A percentile compares a stretch with the other conserved stretches of the same genome.
These are phyloP conservation scores for Starmerella bombicola DNA, from an alignment of 805 yeast species.

Conservation along the genomic window DNA sequence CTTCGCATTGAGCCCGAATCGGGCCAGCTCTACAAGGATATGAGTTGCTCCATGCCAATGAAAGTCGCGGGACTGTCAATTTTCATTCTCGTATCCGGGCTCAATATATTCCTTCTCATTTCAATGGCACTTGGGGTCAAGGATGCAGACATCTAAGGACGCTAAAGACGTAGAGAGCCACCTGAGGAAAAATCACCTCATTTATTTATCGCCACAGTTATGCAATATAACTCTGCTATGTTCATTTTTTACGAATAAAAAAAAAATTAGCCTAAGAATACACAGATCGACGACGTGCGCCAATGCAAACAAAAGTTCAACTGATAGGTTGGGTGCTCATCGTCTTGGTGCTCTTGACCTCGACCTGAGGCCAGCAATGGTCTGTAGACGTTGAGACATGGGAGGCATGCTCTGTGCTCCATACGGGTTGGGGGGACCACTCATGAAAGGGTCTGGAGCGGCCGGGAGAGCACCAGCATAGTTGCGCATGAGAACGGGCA, in stretches of 20 bases:
- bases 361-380: conserved; percentile 6
- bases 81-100: conserved; percentile 58
- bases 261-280: no score
- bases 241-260: no score
- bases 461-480: conserved; percentile 67
- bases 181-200: no score
- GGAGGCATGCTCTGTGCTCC: neutral
- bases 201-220: no score
- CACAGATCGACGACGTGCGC: no score
- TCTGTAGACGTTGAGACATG: conserved; percentile 9
- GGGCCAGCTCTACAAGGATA: conserved; percentile 38
- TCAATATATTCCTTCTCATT: conserved; percentile 55
- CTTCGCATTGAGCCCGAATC: conserved; percentile 22
- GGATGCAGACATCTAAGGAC: conserved; percentile 15
- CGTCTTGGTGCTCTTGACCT: conserved; percentile 1
- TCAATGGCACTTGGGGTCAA: conserved; percentile 19
- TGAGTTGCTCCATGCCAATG: conserved; percentile 53
- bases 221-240: no score
- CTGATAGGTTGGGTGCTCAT: no score
- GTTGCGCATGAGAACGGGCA: conserved; percentile 63
- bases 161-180: no score
- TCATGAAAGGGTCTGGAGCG: conserved; percentile 14
- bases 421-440: conserved; percentile 1
- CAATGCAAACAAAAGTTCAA: no score
- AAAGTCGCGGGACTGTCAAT: conserved; percentile 44